These are phyloP conservation scores for Pseudotulostoma volvatum DNA, from an alignment of 495 filamentous ascomycete genomes.

Conservation along the genomic window DNA sequence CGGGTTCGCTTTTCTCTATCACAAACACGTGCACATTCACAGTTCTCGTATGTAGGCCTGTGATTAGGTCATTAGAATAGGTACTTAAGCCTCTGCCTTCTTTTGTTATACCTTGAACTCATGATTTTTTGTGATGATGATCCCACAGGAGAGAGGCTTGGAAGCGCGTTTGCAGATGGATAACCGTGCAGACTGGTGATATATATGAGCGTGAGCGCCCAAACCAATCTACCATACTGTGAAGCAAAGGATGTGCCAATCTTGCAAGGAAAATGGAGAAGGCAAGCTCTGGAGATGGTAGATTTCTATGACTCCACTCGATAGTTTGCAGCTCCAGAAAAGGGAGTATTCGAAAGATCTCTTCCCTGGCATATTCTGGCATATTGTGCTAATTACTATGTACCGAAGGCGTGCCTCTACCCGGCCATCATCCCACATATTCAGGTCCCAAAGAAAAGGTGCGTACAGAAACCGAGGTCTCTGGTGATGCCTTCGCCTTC, in stretches of 20 bases:
- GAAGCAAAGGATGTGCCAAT: not conserved
- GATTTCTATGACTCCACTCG: too few relatives aligned
- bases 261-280: not conserved
- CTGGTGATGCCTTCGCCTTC: too few relatives aligned
- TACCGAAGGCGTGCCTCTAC: not conserved
- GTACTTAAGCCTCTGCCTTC: too few relatives aligned
- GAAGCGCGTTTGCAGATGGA: not conserved
- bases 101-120: not conserved
- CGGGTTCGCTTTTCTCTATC: too few relatives aligned
- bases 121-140: not conserved
- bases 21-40: too few relatives aligned
- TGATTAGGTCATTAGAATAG: too few relatives aligned
- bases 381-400: conserved; percentile 10
- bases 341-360: not conserved
- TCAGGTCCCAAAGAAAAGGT: not conserved
- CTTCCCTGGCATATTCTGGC: conserved; percentile 19
- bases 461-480: not conserved
- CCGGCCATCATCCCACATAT: not conserved
- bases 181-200: not conserved
- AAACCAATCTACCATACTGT: not conserved
- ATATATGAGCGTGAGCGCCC: not conserved
- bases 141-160: not conserved
- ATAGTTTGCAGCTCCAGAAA: not conserved
- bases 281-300: not conserved
- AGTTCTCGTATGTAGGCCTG: too few relatives aligned